Evolutionary conservation across 2,329 filamentous ascomycete genomes (phyloP).

Genomic region (Aspergillus fumigatiaffinis): DNA sequence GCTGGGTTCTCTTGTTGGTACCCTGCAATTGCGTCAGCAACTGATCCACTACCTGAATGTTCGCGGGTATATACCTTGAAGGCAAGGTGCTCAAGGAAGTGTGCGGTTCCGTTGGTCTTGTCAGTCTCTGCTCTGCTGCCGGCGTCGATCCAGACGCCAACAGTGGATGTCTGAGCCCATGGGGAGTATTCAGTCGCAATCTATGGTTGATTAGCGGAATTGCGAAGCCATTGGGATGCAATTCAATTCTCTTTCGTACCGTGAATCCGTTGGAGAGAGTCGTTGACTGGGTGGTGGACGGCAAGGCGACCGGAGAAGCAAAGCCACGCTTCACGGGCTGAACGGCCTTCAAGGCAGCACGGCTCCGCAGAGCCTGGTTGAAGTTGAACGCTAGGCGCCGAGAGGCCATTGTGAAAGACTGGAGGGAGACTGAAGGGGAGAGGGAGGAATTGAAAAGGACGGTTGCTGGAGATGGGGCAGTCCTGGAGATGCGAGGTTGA

Average conservation of each 20-base stretch:
- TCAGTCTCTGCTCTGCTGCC: slow-evolving; percentile 96
- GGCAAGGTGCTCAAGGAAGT: slow-evolving; percentile 99
- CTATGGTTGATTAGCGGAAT: slow-evolving; percentile 49
- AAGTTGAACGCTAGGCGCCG: slow-evolving; percentile 95
- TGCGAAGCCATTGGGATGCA: slow-evolving; percentile 17
- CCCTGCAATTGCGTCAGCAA: slow-evolving; percentile 50
- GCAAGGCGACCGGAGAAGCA: slow-evolving; percentile 72
- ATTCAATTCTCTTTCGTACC: slow-evolving; percentile 49
- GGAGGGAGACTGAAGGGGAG: slow-evolving; percentile 47
- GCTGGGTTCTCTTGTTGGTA: slow-evolving; percentile 88
- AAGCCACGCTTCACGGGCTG: slow-evolving; percentile 78
- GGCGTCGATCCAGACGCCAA: slow-evolving; percentile 99
- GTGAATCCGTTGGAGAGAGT: slow-evolving; percentile 97
- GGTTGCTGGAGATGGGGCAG: slow-evolving; percentile 22
- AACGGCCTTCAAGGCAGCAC: slow-evolving; percentile 75
- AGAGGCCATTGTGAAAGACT: slow-evolving; percentile 72
- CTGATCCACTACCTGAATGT: not conserved
- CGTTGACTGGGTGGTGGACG: slow-evolving; percentile 86
- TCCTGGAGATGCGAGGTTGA: slow-evolving; percentile 38
- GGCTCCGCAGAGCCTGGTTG: slow-evolving; percentile 82
- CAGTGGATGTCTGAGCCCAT: slow-evolving; percentile 96
- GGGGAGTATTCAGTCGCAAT: slow-evolving; percentile 97
- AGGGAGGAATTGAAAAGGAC: slow-evolving; percentile 40
- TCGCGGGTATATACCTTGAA: slow-evolving; percentile 74
- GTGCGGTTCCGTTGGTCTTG: slow-evolving; percentile 97